Base-by-base conservation (phyloP, 1,284 basidiomycete species). In the Hemileia vastatrix region DNA sequence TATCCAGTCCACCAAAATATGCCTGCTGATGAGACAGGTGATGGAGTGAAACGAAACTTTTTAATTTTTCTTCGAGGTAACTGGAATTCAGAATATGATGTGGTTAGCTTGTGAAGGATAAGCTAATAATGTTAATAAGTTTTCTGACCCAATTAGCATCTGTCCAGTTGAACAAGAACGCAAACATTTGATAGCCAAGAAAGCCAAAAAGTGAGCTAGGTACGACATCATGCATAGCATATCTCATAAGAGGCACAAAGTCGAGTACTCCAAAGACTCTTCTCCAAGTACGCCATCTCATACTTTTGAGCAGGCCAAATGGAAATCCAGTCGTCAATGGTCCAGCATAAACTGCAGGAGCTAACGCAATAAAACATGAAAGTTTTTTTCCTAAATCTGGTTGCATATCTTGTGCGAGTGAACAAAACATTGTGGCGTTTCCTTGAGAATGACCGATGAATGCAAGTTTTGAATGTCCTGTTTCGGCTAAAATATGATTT, bases 31-130 rank as follows among this genome's bases (percentile, higher is more conserved):
- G 77, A 77, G 15, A 84, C 83, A 55, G 83, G 83, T 27, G 81
- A 81, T 0, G 83, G 83, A 0, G 82, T 83, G 75, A 84, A 84
- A 13, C 83, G 73, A 76, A 84, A 84, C 81, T 83, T 83, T 68
- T 84, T 84, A 3, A 80, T 78, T 68, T 84, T 84, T 45, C 81
- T 76, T 15, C 81, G 74, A 36, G 74, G 72, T 9, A 82, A 77
- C 79, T 77, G 33, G n/a, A 47, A 43, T 36, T 75, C 63, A 48
- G 27, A 53, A 6, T n/a, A 27, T 64, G 23, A 63, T 49, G 32
- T 2, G 24, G 15, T 23, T n/a, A 11, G 40, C 15, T 21, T 40
- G 53, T 47, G 2, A 49, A 36, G 6, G 24, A 2, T 19, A 19
- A 24, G 11, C 27, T 23, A 27, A 57, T 5, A 72, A 57, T 21